These are phyloP conservation scores for Pythium utonaiense DNA, from an alignment of 352 stramenopile species.

Conservation along the genomic window DNA sequence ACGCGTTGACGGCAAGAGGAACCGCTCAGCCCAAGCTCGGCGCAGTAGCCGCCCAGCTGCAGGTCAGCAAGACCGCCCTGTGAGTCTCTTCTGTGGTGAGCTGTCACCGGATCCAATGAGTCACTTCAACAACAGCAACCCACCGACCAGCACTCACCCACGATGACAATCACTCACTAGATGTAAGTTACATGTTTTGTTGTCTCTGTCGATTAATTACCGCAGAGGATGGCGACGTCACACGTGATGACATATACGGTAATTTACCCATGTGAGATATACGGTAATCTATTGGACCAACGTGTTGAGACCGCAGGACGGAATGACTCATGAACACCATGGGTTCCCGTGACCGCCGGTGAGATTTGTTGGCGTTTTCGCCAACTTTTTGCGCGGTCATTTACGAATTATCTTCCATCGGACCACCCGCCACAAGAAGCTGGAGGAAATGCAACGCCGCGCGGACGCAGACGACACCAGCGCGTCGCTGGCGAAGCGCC, in stretches of 20 bases:
- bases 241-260: no score
- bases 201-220: no score
- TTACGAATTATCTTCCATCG: neutral
- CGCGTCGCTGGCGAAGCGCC: conserved; percentile 36
- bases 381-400: neutral
- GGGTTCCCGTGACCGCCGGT: no score
- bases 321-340: no score
- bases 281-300: neutral
- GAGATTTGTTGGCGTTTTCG: neutral
- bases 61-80: no score
- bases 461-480: neutral
- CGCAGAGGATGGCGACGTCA: no score
- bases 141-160: neutral
- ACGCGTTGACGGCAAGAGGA: neutral
- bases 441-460: neutral
- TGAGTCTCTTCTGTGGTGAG: no score
- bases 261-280: neutral
- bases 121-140: neutral
- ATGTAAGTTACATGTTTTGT: neutral
- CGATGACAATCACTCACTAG: neutral
- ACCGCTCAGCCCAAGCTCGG: neutral
- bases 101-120: no score
- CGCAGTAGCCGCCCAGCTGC: no score
- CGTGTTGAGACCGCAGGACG: no score
- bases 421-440: neutral